A percentile compares a stretch with the other conserved stretches of the same genome.
phyloP scores from a whole-genome alignment of 2,329 filamentous ascomycete genomes.

The Aureobasidium sp. region DNA sequence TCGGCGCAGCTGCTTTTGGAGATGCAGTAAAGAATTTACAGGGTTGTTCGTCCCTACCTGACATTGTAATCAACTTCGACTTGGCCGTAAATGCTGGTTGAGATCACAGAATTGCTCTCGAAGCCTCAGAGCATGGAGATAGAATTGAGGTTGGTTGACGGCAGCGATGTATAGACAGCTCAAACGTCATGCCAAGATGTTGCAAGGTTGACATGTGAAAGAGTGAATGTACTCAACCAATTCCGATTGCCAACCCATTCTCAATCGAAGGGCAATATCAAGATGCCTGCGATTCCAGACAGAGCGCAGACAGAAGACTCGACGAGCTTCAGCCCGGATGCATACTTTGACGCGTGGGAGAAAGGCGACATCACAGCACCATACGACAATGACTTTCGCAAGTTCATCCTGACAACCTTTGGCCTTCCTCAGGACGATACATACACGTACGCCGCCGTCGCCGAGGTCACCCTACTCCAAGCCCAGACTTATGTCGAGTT shows the following conservation, averaged over 20 bases:
- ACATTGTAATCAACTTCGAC: too few species aligned
- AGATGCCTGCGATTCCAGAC: slow-evolving; percentile 28
- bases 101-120: too few species aligned
- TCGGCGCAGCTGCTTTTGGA: background rate
- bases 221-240: background rate
- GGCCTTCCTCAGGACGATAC: slow-evolving; percentile 37
- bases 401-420: slow-evolving; percentile 43
- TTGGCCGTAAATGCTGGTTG: too few species aligned
- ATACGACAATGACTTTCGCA: slow-evolving; percentile 38
- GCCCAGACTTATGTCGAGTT: slow-evolving; percentile 44
- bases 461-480: slow-evolving; percentile 44
- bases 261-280: background rate
- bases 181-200: slow-evolving; percentile 12
- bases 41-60: too few species aligned
- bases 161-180: background rate
- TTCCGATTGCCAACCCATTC: background rate
- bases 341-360: slow-evolving; percentile 39
- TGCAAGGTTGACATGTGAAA: slow-evolving; percentile 6
- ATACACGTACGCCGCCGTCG: slow-evolving; percentile 47
- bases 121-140: background rate
- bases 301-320: slow-evolving; percentile 34
- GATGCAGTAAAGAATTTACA: background rate
- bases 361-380: slow-evolving; percentile 32
- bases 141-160: background rate
- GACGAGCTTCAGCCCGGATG: slow-evolving; percentile 39